phyloP scores from a whole-genome alignment of 2,329 filamentous ascomycete species.

The Fusarium caatingaense region DNA sequence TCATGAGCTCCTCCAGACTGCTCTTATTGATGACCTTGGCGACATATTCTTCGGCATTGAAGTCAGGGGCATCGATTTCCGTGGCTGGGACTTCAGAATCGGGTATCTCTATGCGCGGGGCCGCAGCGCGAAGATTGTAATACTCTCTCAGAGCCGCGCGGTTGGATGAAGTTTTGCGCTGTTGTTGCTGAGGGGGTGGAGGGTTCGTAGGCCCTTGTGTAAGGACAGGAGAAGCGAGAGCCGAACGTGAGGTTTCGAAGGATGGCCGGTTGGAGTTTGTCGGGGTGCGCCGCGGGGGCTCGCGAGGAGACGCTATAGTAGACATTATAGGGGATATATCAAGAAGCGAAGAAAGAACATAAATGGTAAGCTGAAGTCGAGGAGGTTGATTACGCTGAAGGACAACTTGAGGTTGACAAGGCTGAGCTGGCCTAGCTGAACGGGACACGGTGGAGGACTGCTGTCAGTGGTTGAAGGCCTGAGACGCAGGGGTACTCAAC shows the following conservation, averaged over 20 bases:
- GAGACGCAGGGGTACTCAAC: conserved; percentile 20
- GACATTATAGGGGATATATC: conserved; percentile 64
- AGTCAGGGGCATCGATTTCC: conserved; percentile 79
- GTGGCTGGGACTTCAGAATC: conserved; percentile 70
- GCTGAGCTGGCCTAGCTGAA: conserved; percentile 19
- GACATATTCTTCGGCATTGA: conserved; percentile 79
- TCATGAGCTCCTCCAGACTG: conserved; percentile 75
- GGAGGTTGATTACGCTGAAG: neutral
- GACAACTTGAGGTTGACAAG: conserved; percentile 27
- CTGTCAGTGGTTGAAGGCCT: conserved; percentile 30
- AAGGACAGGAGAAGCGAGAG: conserved; percentile 63
- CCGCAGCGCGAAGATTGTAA: conserved; percentile 76
- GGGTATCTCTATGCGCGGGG: conserved; percentile 58
- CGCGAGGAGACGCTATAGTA: conserved; percentile 72
- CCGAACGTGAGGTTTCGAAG: conserved; percentile 73
- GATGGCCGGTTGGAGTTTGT: conserved; percentile 82
- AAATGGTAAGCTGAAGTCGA: neutral
- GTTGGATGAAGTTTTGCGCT: conserved; percentile 68
- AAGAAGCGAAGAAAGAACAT: neutral
- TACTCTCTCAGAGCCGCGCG: conserved; percentile 91
- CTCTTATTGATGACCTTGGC: conserved; percentile 69
- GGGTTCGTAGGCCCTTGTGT: conserved; percentile 37
- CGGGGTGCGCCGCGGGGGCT: conserved; percentile 69
- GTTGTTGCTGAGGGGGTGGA: conserved; percentile 19
- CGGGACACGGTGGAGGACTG: conserved; percentile 36